A percentile compares a stretch with the other conserved stretches of the same genome.
Evolutionary conservation across 257 asterid species (phyloP).

Genomic region (Nicotiana undulata): DNA sequence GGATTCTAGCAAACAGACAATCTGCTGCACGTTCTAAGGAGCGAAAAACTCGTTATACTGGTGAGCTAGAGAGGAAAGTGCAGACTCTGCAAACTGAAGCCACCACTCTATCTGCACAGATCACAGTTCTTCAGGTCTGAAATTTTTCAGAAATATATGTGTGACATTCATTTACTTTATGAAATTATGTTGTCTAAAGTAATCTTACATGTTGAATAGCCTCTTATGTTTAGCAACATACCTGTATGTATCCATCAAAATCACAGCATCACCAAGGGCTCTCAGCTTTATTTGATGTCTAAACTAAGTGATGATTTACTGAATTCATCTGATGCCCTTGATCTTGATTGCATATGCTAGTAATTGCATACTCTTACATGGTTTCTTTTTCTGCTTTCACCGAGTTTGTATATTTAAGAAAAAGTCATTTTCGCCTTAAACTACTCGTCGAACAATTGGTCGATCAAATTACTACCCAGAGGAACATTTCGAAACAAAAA

Average conservation of each 20-base stretch:
- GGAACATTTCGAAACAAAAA: not conserved
- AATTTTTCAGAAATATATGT: not conserved
- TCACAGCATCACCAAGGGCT: not conserved
- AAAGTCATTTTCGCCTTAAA: not conserved
- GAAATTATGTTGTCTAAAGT: not conserved
- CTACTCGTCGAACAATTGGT: not conserved
- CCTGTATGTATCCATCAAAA: not conserved
- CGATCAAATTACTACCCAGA: not conserved
- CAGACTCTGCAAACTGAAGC: slow-evolving; percentile 93
- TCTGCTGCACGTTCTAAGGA: slow-evolving; percentile 97
- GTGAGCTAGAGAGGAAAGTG: slow-evolving; percentile 90
- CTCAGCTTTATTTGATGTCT: not conserved
- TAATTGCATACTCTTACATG: not conserved
- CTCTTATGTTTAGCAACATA: not conserved
- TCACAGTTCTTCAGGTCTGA: slow-evolving; percentile 73
- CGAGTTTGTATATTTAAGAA: not conserved
- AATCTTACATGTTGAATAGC: not conserved
- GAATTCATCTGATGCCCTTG: not conserved
- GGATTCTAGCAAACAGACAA: slow-evolving; percentile 93
- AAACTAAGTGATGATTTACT: not conserved
- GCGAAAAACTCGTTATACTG: slow-evolving; percentile 71
- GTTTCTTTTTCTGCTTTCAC: not conserved
- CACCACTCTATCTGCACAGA: slow-evolving; percentile 83
- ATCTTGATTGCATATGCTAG: not conserved
- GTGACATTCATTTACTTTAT: not conserved